Percentiles rank a stretch among this genome's conserved stretches.
Conservation (phyloP, 1,284 basidiomycete genomes). For the Cronartium ribicola region DNA sequence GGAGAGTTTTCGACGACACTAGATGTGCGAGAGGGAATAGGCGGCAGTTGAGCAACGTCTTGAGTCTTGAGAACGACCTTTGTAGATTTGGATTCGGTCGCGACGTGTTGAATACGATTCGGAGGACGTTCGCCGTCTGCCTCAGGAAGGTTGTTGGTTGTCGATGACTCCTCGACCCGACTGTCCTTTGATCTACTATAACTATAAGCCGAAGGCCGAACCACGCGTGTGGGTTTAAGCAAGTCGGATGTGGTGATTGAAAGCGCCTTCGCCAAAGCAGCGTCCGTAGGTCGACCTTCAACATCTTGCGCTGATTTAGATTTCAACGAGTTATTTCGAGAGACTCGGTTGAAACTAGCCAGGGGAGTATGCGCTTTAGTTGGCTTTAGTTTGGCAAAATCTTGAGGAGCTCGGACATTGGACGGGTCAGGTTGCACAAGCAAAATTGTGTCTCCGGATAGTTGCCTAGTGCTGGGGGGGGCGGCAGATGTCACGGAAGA, state of each 20-base stretch:
- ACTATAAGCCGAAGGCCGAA: slow-evolving; percentile 14
- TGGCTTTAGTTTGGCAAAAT: slow-evolving; percentile 8
- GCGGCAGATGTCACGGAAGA: not conserved
- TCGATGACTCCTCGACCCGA: not conserved
- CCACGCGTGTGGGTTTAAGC: slow-evolving; percentile 29
- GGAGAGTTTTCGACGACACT: not conserved
- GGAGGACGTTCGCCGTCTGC: not conserved
- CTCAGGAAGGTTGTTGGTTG: not conserved
- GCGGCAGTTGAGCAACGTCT: not conserved
- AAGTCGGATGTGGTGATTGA: slow-evolving; percentile 21
- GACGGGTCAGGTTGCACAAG: not conserved
- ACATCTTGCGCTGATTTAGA: slow-evolving; percentile 19
- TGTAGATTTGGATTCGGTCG: not conserved
- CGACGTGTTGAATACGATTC: not conserved
- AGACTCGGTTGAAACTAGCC: slow-evolving; percentile 31
- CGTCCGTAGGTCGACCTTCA: not conserved
- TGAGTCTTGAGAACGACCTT: not conserved
- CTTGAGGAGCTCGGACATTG: not conserved
- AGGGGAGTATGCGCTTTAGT: slow-evolving; percentile 21
- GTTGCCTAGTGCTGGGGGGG: not conserved
- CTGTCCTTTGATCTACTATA: not conserved
- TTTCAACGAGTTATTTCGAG: slow-evolving; percentile 20
- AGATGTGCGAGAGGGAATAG: not conserved
- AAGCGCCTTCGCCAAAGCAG: slow-evolving; percentile 1
- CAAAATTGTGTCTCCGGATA: not conserved